phyloP scores from a whole-genome alignment of 495 filamentous ascomycete genomes.

The Xylaria castorea region DNA sequence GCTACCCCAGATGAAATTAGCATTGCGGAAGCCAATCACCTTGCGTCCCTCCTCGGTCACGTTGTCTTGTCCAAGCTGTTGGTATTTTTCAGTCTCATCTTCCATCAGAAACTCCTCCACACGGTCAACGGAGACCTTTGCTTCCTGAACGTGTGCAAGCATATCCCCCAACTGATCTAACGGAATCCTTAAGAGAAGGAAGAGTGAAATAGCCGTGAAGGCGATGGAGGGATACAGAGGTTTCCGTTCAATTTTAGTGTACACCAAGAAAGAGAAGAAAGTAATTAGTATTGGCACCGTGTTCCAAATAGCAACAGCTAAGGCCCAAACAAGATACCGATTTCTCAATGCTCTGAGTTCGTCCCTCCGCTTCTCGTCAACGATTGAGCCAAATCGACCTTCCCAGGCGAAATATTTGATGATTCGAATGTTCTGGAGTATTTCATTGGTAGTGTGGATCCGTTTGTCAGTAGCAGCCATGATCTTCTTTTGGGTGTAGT shows the following conservation, averaged over 20 bases:
- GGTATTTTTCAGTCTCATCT: constrained; percentile 95
- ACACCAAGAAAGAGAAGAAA: constrained; percentile 92
- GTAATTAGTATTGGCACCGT: constrained; percentile 95
- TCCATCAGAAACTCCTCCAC: constrained; percentile 95
- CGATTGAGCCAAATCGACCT: constrained; percentile 82
- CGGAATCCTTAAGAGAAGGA: constrained; percentile 92
- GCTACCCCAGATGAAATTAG: constrained; percentile 87
- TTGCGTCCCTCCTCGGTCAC: constrained; percentile 64
- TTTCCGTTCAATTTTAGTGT: constrained; percentile 90
- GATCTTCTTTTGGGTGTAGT: constrained; percentile 83
- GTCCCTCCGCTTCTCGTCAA: constrained; percentile 82
- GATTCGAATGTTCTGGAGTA: constrained; percentile 96
- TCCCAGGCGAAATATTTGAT: constrained; percentile 99
- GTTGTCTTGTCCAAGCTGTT: constrained; percentile 74
- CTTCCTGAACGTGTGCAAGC: constrained; percentile 98
- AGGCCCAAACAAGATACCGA: constrained; percentile 89
- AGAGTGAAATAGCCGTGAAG: constrained; percentile 95
- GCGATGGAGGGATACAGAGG: constrained; percentile 90
- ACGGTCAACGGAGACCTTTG: constrained; percentile 94
- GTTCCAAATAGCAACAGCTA: constrained; percentile 93
- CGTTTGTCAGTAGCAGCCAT: constrained; percentile 94
- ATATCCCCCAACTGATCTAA: constrained; percentile 98
- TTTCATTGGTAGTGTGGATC: constrained; percentile 96
- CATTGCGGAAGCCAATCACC: constrained; percentile 82
- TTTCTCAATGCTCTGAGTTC: constrained; percentile 81